Base-by-base conservation (phyloP, 352 stramenopile genomes). In the Aphanomyces invadans region DNA sequence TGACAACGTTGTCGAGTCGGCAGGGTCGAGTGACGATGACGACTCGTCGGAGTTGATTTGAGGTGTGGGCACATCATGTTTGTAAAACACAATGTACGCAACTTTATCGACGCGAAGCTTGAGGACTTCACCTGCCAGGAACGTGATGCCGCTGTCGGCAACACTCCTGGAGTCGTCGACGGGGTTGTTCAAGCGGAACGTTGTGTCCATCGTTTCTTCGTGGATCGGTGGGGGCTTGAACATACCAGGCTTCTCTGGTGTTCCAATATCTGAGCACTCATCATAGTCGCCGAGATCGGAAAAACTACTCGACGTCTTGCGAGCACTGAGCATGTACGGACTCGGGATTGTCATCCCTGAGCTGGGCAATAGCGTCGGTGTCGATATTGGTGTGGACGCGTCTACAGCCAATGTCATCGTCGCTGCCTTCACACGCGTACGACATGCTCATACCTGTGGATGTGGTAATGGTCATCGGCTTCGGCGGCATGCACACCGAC, bases 31-130 rank as follows among this genome's bases (percentile, higher is more conserved):
- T 2, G 70, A 77, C 25, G 75, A 86, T 28, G 73, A 83, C n/a
- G 76, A 85, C 56, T 71, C 4, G 75, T 74, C 42, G 1, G 12
- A 21, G 4, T 64, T 61, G 26, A 79, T 81, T 26, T n/a, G n/a
- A n/a, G 83, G 69, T 23, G 71, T 71, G 1, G 71, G 73, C 9
- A 86, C 80, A 12, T 88, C 81, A 10, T 70, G 76, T 70, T 94
- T 94, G 75, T 92, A 95, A 48, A 92, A 95, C 42, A 95, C 91
- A 52, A 95, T 95, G 69, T 95, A 95, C 10, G 86, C 82, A 17
- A 75, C 80, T 45, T 87, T 86, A 25, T 92, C 86, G 28, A 86
- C 79, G 52, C 80, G 83, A 61, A 89, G 74, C 3, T 79, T 78
- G 25, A 92, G 63, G 38, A 89, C 71, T 61, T 95, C 86, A 2